Base-by-base conservation (phyloP, 306 rosid species). In the Astragalus membranaceus region DNA sequence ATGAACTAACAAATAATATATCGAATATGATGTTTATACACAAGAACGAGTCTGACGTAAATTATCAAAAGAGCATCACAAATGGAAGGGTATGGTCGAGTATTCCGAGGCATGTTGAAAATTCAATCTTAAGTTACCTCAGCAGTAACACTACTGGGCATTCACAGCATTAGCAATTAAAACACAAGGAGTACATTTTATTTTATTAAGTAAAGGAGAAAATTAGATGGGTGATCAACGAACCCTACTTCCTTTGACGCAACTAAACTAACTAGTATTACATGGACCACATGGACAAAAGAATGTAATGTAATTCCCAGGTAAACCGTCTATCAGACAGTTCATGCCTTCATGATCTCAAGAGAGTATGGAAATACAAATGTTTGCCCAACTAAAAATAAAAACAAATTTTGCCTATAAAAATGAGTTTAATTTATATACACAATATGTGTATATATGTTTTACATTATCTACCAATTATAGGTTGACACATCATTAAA, bases 1-100 rank as follows among this genome's bases (percentile, higher is more conserved):
- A 73, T n/a, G 37, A 36, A 72, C 53, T 47, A 66, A 57, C 54
- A 42, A 81, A 65, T 11, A 55, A 65, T 61, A n/a, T n/a, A n/a
- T 8, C 7, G 9, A 37, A 72, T 20, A 65, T 66, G 39, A 57
- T 48, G 69, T 43, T 70, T n/a, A 48, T 37, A 16, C 42, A 37
- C 30, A 56, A 56, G 41, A 68, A 67, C 37, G 15, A 64, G 9
- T 33, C 67, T 26, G 41, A 50, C 10, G 70, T n/a, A n/a, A n/a
- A n/a, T n/a, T 54, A 70, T 35, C 41, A 78, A 56, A 23, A 64
- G 20, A 69, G 57, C 51, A 37, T 35, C 39, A 36, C 43, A 60
- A n/a, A 16, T 13, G 17, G 36, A 48, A 57, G 20, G 33, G 13
- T 32, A 17, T 17, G 43, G 29, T 50, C 58, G 48, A 64, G 13